Percentiles rank a stretch among this genome's conserved stretches.
These are phyloP conservation scores for Kuraishia cidri DNA, from an alignment of 805 yeast genomes.

Conservation along the genomic window DNA sequence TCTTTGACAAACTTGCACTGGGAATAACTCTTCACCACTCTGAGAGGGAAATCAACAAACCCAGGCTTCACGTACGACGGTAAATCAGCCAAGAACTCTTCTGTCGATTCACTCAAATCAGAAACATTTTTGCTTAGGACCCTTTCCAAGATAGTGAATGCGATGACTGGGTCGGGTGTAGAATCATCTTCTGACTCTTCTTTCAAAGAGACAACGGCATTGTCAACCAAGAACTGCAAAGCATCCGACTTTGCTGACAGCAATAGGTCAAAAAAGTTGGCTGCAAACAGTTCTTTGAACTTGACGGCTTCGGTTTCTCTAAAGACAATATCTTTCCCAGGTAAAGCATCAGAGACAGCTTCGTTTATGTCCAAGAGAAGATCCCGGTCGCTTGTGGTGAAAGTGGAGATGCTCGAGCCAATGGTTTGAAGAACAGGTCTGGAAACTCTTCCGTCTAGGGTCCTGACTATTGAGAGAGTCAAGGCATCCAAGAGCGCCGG, in stretches of 20 bases:
- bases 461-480: not conserved
- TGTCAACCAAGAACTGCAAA: slow-evolving; percentile 11
- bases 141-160: slow-evolving; percentile 17
- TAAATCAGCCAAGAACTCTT: slow-evolving; percentile 21
- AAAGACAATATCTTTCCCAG: not conserved
- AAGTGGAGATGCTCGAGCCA: not conserved
- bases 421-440: not conserved
- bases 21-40: slow-evolving; percentile 21
- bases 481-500: not conserved
- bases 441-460: not conserved
- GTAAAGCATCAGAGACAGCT: slow-evolving; percentile 12
- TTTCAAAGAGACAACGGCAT: slow-evolving; percentile 15
- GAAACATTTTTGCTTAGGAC: slow-evolving; percentile 14
- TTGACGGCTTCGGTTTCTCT: no score
- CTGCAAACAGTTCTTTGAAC: no score
- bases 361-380: slow-evolving; percentile 1
- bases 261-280: slow-evolving; percentile 13
- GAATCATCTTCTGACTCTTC: slow-evolving; percentile 13
- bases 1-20: slow-evolving; percentile 13
- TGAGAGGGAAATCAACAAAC: slow-evolving; percentile 20
- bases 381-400: not conserved
- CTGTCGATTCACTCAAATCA: slow-evolving; percentile 16
- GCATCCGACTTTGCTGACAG: slow-evolving; percentile 9
- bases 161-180: slow-evolving; percentile 11
- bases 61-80: slow-evolving; percentile 21